phyloP scores from a whole-genome alignment of 345 rosid genomes.

The Bruguiera parviflora region DNA sequence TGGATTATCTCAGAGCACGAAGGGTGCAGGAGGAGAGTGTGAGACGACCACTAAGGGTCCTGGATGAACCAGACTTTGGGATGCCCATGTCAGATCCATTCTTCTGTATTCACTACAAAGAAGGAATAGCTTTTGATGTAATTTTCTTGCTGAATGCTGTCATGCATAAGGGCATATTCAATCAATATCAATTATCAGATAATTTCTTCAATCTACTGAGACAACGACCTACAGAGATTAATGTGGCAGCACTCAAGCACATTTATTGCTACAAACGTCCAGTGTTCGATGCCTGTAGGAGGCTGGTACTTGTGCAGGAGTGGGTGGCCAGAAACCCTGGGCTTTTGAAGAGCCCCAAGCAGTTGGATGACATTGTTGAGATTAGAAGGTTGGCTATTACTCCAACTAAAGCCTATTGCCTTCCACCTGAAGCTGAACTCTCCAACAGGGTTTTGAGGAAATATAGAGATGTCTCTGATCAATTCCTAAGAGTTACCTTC shows the following conservation, averaged over 20 bases:
- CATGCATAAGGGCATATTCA: slow-evolving; percentile 63
- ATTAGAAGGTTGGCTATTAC: slow-evolving; percentile 73
- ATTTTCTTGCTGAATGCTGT: slow-evolving; percentile 74
- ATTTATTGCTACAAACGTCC: slow-evolving; percentile 57
- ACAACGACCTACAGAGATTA: slow-evolving; percentile 52
- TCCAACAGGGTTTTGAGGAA: slow-evolving; percentile 82
- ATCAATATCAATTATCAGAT: slow-evolving; percentile 58
- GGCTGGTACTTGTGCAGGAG: slow-evolving; percentile 56
- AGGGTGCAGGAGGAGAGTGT: slow-evolving; percentile 49
- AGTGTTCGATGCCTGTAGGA: slow-evolving; percentile 55
- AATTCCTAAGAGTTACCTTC: slow-evolving; percentile 80
- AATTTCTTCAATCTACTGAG: slow-evolving; percentile 59
- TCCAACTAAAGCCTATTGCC: slow-evolving; percentile 82
- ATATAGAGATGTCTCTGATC: slow-evolving; percentile 60
- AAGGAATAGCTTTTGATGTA: slow-evolving; percentile 56
- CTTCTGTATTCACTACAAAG: slow-evolving; percentile 47
- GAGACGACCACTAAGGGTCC: slow-evolving; percentile 35
- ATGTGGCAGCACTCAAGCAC: slow-evolving; percentile 67
- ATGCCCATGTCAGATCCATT: slow-evolving; percentile 48
- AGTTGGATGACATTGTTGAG: slow-evolving; percentile 53
- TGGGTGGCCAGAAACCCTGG: slow-evolving; percentile 65
- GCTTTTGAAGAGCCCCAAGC: slow-evolving; percentile 36
- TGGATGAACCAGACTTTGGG: slow-evolving; percentile 66
- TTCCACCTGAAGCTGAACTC: slow-evolving; percentile 87
- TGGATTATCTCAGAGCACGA: slow-evolving; percentile 43